phyloP scores from a whole-genome alignment of 176 grass and related monocot species.

The Oryza nivara region DNA sequence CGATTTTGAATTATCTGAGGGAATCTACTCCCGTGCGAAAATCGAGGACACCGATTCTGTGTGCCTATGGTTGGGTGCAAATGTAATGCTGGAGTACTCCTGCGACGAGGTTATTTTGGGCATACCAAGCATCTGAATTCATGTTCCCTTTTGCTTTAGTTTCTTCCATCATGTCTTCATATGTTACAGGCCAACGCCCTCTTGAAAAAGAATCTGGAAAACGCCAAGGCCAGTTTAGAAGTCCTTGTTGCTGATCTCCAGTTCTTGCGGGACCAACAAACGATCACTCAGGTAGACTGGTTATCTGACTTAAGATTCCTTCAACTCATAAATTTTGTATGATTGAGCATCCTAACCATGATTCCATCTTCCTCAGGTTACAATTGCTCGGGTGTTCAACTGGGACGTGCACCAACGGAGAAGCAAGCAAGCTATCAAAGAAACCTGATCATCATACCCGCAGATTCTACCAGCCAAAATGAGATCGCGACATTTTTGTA shows the following conservation, averaged over 20 bases:
- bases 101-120: conserved; percentile 71
- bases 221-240: conserved; percentile 95
- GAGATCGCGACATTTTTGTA: conserved; percentile 25
- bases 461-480: conserved; percentile 3
- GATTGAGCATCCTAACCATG: not conserved
- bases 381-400: conserved; percentile 90
- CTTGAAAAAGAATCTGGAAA: conserved; percentile 91
- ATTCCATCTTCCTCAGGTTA: conserved; percentile 59
- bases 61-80: conserved; percentile 97
- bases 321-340: not conserved
- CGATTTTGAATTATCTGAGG: conserved; percentile 96
- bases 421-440: conserved; percentile 67
- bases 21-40: conserved; percentile 87
- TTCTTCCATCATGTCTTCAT: not conserved
- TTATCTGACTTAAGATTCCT: not conserved
- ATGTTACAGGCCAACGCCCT: conserved; percentile 71
- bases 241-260: conserved; percentile 89
- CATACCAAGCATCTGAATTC: not conserved
- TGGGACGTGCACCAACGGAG: conserved; percentile 99
- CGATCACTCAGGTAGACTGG: conserved; percentile 81
- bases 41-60: conserved; percentile 81
- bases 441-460: conserved; percentile 44
- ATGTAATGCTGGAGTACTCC: conserved; percentile 96
- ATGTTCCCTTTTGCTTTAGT: not conserved
- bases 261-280: conserved; percentile 95